phyloP scores from a whole-genome alignment of 208 protist genomes.

The Perkinsela sp. region DNA sequence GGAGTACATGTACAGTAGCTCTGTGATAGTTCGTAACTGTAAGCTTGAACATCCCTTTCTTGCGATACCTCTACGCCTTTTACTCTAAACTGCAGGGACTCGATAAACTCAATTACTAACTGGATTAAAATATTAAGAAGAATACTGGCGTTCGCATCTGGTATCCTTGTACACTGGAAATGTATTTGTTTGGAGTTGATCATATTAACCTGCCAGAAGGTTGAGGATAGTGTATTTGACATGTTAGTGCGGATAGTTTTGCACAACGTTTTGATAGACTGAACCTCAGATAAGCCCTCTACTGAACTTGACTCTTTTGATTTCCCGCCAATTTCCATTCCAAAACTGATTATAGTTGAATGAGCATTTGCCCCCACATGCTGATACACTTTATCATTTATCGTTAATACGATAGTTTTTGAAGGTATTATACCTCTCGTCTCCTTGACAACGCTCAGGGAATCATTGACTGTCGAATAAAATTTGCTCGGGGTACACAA shows the following conservation, averaged over 20 bases:
- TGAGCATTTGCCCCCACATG: not conserved
- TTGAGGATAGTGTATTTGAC: not conserved
- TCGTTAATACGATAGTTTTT: not conserved
- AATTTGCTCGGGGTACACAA: no score
- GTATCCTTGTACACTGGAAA: not conserved
- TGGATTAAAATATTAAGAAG: not conserved
- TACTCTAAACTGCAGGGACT: not conserved
- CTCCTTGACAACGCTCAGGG: no score
- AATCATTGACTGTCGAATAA: no score
- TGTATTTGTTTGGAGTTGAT: not conserved
- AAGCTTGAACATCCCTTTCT: not conserved
- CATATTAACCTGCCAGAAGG: not conserved
- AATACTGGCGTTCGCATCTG: not conserved
- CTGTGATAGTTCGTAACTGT: not conserved
- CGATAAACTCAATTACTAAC: not conserved
- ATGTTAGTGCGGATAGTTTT: not conserved
- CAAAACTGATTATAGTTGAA: not conserved
- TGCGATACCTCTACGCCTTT: not conserved
- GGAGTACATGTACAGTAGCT: not conserved
- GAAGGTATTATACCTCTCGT: no score
- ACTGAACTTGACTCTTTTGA: not conserved
- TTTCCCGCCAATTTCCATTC: not conserved
- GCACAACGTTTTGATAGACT: not conserved
- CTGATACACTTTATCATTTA: not conserved
- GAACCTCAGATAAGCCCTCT: no score